Conservation (phyloP, 768 basidiomycete genomes). For the Russula foetens region DNA sequence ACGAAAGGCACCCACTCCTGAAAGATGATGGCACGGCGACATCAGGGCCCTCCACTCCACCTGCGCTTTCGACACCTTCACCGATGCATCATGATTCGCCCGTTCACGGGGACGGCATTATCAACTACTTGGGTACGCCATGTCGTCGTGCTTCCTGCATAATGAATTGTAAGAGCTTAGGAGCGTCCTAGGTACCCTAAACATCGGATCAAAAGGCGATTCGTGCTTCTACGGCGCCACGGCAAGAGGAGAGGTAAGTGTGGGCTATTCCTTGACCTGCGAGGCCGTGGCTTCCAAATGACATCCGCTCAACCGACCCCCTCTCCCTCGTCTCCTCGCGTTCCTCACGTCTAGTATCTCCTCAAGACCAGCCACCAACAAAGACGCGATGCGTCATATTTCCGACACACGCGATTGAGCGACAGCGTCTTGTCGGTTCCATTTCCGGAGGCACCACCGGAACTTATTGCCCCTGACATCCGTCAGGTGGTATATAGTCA, state of each 20-base stretch:
- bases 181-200: slow-evolving; percentile 43
- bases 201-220: slow-evolving; percentile 46
- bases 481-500: slow-evolving; percentile 37
- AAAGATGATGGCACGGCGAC: background rate
- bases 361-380: background rate
- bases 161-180: background rate
- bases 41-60: background rate
- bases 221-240: slow-evolving; percentile 55
- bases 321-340: background rate
- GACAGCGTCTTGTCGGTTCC: slow-evolving; percentile 16
- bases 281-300: slow-evolving; percentile 20
- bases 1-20: slow-evolving; percentile 14
- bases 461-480: slow-evolving; percentile 22
- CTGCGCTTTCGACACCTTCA: background rate
- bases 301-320: too few relatives aligned
- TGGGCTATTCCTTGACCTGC: slow-evolving; percentile 24
- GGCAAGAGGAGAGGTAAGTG: slow-evolving; percentile 56
- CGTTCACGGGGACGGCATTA: slow-evolving; percentile 28
- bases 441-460: slow-evolving; percentile 18
- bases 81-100: background rate
- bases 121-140: slow-evolving; percentile 42
- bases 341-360: background rate
- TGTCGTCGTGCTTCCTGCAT: background rate
- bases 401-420: slow-evolving; percentile 13
- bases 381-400: slow-evolving; percentile 2